Conservation (phyloP, 257 asterid genomes). For the Dorcoceras hygrometricum region DNA sequence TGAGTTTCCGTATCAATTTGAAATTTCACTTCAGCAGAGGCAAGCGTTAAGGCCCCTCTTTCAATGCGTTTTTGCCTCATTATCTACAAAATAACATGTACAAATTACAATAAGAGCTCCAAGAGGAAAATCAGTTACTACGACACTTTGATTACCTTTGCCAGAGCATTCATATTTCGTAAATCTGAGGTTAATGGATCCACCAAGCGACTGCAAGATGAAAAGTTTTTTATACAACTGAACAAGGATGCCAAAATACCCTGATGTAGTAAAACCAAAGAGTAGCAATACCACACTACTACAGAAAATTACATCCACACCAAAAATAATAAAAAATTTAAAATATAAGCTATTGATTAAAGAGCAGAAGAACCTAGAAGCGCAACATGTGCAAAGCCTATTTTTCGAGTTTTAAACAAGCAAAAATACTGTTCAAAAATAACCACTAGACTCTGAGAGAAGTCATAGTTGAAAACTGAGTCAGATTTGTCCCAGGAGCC, state of each 20-base stretch:
- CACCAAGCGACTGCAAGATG: conserved; percentile 72
- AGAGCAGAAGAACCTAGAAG: conserved; percentile 13
- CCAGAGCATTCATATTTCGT: conserved; percentile 84
- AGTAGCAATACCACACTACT: conserved; percentile 3
- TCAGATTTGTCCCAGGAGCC: neutral
- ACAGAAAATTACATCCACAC: conserved; percentile 14
- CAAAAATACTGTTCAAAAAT: conserved; percentile 8
- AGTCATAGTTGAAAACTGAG: conserved; percentile 6
- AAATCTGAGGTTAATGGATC: conserved; percentile 88
- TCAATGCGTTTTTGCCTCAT: conserved; percentile 98
- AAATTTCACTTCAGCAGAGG: conserved; percentile 99
- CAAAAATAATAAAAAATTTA: neutral
- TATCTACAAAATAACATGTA: conserved; percentile 48
- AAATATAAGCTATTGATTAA: neutral
- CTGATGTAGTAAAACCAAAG: conserved; percentile 4
- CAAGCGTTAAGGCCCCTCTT: conserved; percentile 97
- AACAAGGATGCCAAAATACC: conserved; percentile 11
- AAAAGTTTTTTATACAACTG: conserved; percentile 10
- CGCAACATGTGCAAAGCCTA: conserved; percentile 6
- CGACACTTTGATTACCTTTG: conserved; percentile 57
- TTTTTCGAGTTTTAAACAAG: conserved; percentile 2
- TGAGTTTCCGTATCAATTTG: conserved; percentile 98
- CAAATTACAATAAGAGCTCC: conserved; percentile 3
- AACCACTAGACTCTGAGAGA: conserved; percentile 4
- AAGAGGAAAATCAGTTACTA: neutral